Evolutionary conservation across 2,329 filamentous ascomycete species (phyloP), one percentile per base, ranked within the genome.

Genomic region (Aspergillus sclerotialis): DNA sequence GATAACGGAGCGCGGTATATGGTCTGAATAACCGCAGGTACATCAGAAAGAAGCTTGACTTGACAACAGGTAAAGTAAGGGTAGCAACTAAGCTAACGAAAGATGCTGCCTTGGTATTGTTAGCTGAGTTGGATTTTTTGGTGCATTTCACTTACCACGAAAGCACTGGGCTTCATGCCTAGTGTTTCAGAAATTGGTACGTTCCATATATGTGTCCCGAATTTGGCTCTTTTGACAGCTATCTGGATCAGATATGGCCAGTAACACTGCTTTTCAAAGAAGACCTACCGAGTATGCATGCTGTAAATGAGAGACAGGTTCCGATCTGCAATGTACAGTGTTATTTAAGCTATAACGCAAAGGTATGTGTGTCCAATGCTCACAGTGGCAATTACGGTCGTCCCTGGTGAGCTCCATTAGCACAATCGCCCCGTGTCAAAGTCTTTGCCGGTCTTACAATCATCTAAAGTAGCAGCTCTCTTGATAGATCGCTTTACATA

Each of bases 241-340:
- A 12, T 46, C 38, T 40, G 39, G 37, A n/a, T n/a, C 21, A 24
- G 29, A 40, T 40, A 38, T 33, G 38, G 42, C 41, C 39, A 38
- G 37, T 17, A 34, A n/a, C n/a, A n/a, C n/a, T n/a, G n/a, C n/a
- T n/a, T n/a, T n/a, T n/a, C 33, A 17, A 35, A 35, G 39, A 4
- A 4, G n/a, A n/a, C 23, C 2, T 24, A 24, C 23, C 23, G n/a
- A 24, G n/a, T n/a, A 24, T 24, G 23, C 23, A 24, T 8, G n/a
- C n/a, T 2, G n/a, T n/a, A 24, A 24, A 24, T 3, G 8, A 24
- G 8, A n/a, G 8, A 24, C 8, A 3, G 23, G 23, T 24, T 24
- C 23, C 23, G n/a, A 24, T 8, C 23, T 24, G n/a, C n/a, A 8
- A 2, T 24, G 3, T 3, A 9, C n/a, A 24, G 23, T 24, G 23